phyloP scores from a whole-genome alignment of 148 eudicot genomes.

The Persicaria tinctoria region DNA sequence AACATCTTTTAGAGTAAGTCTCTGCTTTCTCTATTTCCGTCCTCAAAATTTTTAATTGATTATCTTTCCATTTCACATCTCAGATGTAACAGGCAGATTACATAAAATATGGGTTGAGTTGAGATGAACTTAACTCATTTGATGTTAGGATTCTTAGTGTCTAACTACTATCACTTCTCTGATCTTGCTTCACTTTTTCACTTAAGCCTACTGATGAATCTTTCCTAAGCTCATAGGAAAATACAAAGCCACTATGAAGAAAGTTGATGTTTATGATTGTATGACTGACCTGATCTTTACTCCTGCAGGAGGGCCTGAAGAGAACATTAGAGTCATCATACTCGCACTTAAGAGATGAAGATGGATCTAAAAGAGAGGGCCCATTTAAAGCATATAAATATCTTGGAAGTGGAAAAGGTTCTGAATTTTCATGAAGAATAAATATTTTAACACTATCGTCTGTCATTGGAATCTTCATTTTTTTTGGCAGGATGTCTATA shows the following conservation, averaged over 20 bases:
- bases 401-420: constrained; percentile 84
- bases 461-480: neutral
- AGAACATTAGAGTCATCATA: constrained; percentile 78
- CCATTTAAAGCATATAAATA: constrained; percentile 56
- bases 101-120: neutral
- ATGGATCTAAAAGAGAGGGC: constrained; percentile 50
- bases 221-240: neutral
- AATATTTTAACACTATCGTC: neutral
- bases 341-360: constrained; percentile 70
- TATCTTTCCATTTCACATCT: neutral
- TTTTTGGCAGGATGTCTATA: neutral
- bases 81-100: neutral
- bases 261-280: neutral
- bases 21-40: neutral
- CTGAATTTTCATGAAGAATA: neutral
- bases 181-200: neutral
- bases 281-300: neutral
- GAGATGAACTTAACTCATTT: neutral
- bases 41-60: neutral
- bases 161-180: neutral
- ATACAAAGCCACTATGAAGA: neutral
- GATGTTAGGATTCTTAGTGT: neutral
- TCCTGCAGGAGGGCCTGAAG: constrained; percentile 78
- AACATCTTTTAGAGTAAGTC: neutral
- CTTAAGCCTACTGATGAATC: neutral